Percentiles rank a stretch among this genome's conserved stretches.
Conservation (phyloP, 1,284 basidiomycete genomes). For the Xerocomus minutiporus region DNA sequence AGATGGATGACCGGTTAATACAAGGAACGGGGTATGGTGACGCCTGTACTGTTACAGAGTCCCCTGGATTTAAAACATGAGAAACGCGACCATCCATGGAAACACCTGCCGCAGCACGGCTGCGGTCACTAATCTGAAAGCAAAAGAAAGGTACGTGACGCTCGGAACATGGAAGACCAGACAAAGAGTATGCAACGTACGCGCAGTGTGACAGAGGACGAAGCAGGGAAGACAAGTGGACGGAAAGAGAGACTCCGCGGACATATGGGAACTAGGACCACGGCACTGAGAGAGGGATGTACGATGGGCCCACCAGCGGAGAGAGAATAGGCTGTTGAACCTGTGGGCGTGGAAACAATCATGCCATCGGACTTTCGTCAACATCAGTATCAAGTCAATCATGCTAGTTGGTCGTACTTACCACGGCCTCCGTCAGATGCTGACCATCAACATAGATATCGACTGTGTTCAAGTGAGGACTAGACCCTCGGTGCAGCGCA, state of each 20-base stretch:
- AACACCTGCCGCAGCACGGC: conserved; percentile 82
- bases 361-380: conserved; percentile 80
- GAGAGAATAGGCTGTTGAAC: conserved; percentile 94
- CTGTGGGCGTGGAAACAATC: conserved; percentile 93
- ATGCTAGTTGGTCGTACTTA: conserved; percentile 42
- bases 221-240: conserved; percentile 84
- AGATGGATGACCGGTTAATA: conserved; percentile 78
- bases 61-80: conserved; percentile 74
- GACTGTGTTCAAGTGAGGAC: conserved; percentile 90
- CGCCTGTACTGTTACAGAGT: conserved; percentile 81
- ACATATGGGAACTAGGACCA: conserved; percentile 93
- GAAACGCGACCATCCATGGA: conserved; percentile 91
- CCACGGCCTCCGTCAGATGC: conserved; percentile 92
- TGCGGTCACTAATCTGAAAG: conserved; percentile 74
- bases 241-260: conserved; percentile 91
- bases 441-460: conserved; percentile 95
- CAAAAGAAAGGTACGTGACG: background rate
- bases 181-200: conserved; percentile 44
- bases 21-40: conserved; percentile 92
- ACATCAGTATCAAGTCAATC: conserved; percentile 15
- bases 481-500: conserved; percentile 85
- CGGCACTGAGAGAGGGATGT: conserved; percentile 85
- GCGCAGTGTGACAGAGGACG: conserved; percentile 76
- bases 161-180: background rate
- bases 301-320: conserved; percentile 96